Evolutionary conservation across 345 rosid genomes (phyloP), one percentile per base, ranked within the genome.

Genomic region (Pugionium dolabratum): DNA sequence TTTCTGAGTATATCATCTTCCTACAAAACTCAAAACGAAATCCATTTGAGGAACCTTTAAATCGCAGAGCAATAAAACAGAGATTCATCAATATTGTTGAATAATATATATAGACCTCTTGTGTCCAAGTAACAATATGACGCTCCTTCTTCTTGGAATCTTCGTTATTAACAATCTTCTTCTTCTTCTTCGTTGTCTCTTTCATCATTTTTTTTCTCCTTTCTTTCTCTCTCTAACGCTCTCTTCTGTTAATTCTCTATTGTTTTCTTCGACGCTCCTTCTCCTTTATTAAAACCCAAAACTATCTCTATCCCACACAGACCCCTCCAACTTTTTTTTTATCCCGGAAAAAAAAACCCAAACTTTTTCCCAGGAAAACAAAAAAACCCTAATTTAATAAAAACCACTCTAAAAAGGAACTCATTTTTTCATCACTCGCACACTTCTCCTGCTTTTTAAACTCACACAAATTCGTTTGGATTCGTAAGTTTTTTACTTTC

Each of bases 1-100:
- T 88, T 84, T 7, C 99, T 82, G 28, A 94, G 88, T 33, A 88
- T 80, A 80, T 90, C 93, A 82, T 94, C 99, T 67, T 94, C 99
- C 99, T 94, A 79, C 65, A 82, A 52, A 55, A 54, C 74, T 34
- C 59, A 57, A 11, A 47, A 60, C 39, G 31, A 43, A 62, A 62
- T n/a, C 55, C 35, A 36, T 47, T 9, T 62, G 27, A 61, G 66
- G 74, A 62, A 62, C 62, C 53, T 6, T 44, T 37, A 28, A 53
- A 34, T 52, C 6, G 57, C 37, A 73, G 57, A 37, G 36, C 48
- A 66, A 54, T 11, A 1, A 54, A 55, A 42, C 50, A 67, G 55
- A 62, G 76, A 64, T 35, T 47, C 35, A 72, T 69, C 18, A 73
- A 32, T 54, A 30, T 8, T 7, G 0, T 7, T 8, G 6, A 2